A percentile compares a stretch with the other conserved stretches of the same genome.
Conservation (phyloP, 179 eudicot genomes). For the Silene coronaria region DNA sequence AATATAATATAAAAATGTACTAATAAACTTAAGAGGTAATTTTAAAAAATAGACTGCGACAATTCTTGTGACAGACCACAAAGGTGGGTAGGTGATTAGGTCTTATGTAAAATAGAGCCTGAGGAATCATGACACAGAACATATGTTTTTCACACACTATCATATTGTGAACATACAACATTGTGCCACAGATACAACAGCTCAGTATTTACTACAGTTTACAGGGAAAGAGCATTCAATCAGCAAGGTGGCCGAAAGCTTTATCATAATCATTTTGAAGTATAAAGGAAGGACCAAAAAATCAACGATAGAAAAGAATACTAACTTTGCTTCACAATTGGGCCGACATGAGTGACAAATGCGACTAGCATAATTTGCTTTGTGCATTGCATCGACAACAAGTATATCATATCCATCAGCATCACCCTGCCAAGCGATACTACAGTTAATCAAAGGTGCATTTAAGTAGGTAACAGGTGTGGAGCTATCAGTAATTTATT, state of each 20-base stretch:
- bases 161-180: background rate
- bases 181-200: background rate
- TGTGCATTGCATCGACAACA: slow-evolving; percentile 99
- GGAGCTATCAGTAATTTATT: background rate
- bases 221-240: background rate
- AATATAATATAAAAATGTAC: background rate
- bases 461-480: background rate
- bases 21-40: background rate
- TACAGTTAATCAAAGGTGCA: background rate
- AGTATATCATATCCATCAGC: slow-evolving; percentile 98
- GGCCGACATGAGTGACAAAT: slow-evolving; percentile 98
- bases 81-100: background rate
- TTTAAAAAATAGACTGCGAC: background rate
- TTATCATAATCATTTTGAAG: background rate
- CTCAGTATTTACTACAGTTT: background rate
- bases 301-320: slow-evolving; percentile 9
- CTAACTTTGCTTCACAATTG: slow-evolving; percentile 98
- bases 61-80: background rate
- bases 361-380: slow-evolving; percentile 97
- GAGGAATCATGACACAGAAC: background rate
- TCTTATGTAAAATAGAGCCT: background rate
- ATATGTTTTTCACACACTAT: background rate
- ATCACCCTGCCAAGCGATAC: slow-evolving; percentile 64
- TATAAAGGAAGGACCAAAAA: background rate
- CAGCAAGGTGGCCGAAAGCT: background rate